Evolutionary conservation across 2,329 filamentous ascomycete genomes (phyloP), one percentile per base, ranked within the genome.

Genomic region (Aspergillus thermomutatus): DNA sequence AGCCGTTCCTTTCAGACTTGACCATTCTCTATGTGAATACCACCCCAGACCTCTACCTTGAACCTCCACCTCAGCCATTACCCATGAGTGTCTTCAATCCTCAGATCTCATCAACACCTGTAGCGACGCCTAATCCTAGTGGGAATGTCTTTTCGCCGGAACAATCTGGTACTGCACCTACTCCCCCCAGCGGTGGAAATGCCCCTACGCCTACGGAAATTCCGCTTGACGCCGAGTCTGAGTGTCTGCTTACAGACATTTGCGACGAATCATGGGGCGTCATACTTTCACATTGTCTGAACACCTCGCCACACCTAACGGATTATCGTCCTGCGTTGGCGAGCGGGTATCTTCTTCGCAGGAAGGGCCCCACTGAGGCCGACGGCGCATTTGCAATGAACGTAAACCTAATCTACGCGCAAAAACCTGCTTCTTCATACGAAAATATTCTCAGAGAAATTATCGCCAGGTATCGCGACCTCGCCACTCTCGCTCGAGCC

Each of bases 261-360:
- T 79, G 78, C 23, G 84, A 87, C 64, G 84, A 87, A 60, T 82
- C 81, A 0, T 87, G 83, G 82, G 78, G 77, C 31, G 71, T 86
- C 7, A 75, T 85, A 21, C 74, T 87, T 55, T 79, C 79, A 0
- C 80, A 82, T 63, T 77, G 74, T 27, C 63, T 77, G 34, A 76
- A 76, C 56, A 73, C 70, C 55, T 75, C 75, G 3, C 68, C 70
- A 0, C 74, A 74, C 49, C 62, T 78, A 37, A 73, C 73, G 7
- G 74, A 77, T 52, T 74, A 73, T 61, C 72, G 73, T 23, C 76
- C 77, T 23, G 72, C 76, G 7, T 61, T 78, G 43, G 71, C 72
- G n/a, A 80, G 76, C 57, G 79, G 75, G 23, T 78, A 79, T 63
- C 69, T 81, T 3, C 66, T 81, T 46, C 78, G 79, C 53, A 75